Base-by-base conservation (phyloP, 352 stramenopile genomes). In the Phytophthora hibernalis region DNA sequence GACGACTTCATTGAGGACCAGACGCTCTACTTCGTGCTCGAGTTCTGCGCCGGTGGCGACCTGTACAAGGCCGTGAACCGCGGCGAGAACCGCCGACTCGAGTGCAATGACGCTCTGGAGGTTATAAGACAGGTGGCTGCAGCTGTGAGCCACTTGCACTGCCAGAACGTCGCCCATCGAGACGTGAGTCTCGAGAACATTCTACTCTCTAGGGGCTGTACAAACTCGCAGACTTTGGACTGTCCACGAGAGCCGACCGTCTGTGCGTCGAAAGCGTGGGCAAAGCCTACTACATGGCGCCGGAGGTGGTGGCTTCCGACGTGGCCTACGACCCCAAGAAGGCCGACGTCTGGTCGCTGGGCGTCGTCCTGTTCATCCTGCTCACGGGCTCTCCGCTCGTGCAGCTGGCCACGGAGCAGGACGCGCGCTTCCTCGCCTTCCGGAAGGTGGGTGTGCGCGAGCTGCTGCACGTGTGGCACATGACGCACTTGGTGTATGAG, bases 201-300 rank as follows among this genome's bases (percentile, higher is more conserved):
- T 2, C 38, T 83, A 44, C 52, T 83, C 11, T 50, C 42, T 48
- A 50, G 61, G 8, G 70, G 58, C 0, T 65, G 37, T 85, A 61
- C 65, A 83, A 81, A 47, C 53, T 86, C 24, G 57, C 64, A n/a
- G 77, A 89, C 66, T 88, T 88, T 57, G 80, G 75, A 0, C 67
- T 88, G 8, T 56, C 68, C 18, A 43, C 61, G 12, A 47, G 57
- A 12, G 54, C 61, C 9, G 59, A 71, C 31, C 38, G 68, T 3
- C 33, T 54, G 3, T 65, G 65, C 48, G 24, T 57, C 1, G 65
- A 79, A 49, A 44, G 37, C 2, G 52, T 40, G 21, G 44, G 96
- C 40, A 98, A 98, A 68, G 80, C 90, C 38, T 97, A 97, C 63
- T 99, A 98, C 71, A 99, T 99, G 90, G 92, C 91, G 15, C 96